Base-by-base conservation (phyloP, 2,329 filamentous ascomycete genomes). In the Coniochaeta sp. region DNA sequence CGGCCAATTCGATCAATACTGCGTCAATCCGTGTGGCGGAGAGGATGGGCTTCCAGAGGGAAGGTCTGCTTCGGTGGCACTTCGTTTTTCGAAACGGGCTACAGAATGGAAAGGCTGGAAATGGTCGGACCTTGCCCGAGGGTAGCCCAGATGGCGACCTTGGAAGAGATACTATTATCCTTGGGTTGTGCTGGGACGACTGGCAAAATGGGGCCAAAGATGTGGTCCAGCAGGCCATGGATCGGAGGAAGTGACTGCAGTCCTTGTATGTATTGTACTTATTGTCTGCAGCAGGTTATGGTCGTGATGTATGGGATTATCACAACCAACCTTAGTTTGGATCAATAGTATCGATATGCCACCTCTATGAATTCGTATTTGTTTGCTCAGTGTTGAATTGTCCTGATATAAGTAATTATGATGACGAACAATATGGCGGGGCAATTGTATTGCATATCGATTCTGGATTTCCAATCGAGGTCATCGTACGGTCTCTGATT, bases 41-140 rank as follows among this genome's bases (percentile, higher is more conserved):
- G 61, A 64, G 69, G 47, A 67, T 76, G 66, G 73, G 73, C 0
- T 74, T 73, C 58, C 59, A 62, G 24, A 62, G 66, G 19, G 72
- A 74, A 58, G 73, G 69, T 7, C 60, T 71, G 40, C 61, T 71
- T 17, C 62, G 70, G 31, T 74, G 72, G 70, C 65, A 72, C 33
- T 57, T 52, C 22, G 68, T 59, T 65, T 76, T 65, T 16, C 54
- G 59, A 2, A 59, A 62, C 22, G 69, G 68, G 0, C 61, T 38
- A 40, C 24, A 47, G n/a, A 61, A 55, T 7, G 62, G 61, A 5
- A 72, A 72, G 58, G 44, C 63, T 8, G 68, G 69, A 0, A 71
- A 69, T 58, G 69, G 62, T 19, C 64, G 61, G 38, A 40, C 57
- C 2, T 33, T 67, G 47, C 68, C 67, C 3, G 62, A 60, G 14